A percentile compares a stretch with the other conserved stretches of the same genome.
Conservation (phyloP, 2,329 filamentous ascomycete genomes). For the Uncinocarpus reesii region DNA sequence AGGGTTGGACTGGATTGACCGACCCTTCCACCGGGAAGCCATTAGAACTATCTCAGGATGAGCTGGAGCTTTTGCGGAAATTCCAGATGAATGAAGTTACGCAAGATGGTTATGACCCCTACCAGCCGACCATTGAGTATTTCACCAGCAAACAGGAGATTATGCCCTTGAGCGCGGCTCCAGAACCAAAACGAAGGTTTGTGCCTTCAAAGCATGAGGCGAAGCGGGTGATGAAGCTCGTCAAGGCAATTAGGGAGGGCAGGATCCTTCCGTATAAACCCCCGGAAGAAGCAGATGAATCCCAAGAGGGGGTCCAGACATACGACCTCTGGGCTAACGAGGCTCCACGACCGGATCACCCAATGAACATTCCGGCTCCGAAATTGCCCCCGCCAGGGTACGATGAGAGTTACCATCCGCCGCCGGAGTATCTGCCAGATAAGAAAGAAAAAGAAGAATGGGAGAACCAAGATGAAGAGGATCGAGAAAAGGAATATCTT, state of each 20-base stretch:
- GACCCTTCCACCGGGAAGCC: slow-evolving; percentile 92
- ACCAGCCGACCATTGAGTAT: slow-evolving; percentile 88
- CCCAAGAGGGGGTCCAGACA: slow-evolving; percentile 58
- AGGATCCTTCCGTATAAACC: slow-evolving; percentile 84
- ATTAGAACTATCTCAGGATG: slow-evolving; percentile 72
- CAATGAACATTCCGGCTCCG: slow-evolving; percentile 90
- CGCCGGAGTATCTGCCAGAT: slow-evolving; percentile 83
- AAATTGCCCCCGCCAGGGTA: slow-evolving; percentile 90
- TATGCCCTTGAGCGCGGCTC: slow-evolving; percentile 89
- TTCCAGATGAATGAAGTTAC: slow-evolving; percentile 83
- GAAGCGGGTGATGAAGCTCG: slow-evolving; percentile 93
- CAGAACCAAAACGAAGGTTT: slow-evolving; percentile 91
- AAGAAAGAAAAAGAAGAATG: slow-evolving; percentile 73
- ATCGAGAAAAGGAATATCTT: slow-evolving; percentile 79
- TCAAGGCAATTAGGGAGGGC: slow-evolving; percentile 88
- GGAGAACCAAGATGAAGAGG: slow-evolving; percentile 73
- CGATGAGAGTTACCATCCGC: slow-evolving; percentile 93
- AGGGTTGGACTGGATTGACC: slow-evolving; percentile 93
- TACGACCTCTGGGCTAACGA: slow-evolving; percentile 97
- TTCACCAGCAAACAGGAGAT: slow-evolving; percentile 83
- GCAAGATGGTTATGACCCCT: slow-evolving; percentile 82
- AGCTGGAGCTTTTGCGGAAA: slow-evolving; percentile 77
- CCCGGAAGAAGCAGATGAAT: slow-evolving; percentile 60
- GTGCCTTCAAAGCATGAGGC: slow-evolving; percentile 94
- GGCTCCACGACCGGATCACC: slow-evolving; percentile 65